Evolutionary conservation across 2,329 filamentous ascomycete species (phyloP), one percentile per base, ranked within the genome.

Genomic region (Mariannaea sp.): DNA sequence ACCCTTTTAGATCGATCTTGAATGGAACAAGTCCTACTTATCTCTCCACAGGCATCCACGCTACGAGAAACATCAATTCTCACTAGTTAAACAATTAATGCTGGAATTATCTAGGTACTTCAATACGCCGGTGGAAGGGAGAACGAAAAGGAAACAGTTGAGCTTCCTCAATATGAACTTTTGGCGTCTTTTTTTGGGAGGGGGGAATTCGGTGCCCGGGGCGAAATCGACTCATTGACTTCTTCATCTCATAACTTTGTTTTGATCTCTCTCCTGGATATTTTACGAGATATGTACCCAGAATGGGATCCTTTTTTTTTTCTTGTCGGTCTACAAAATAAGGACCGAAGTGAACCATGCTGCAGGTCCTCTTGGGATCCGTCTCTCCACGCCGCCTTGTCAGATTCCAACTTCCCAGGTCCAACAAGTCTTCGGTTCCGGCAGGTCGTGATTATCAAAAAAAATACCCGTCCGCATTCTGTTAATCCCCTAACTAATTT

Each of bases 1-100:
- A 46, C 38, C 33, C 29, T 47, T 52, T 46, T 33, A 36, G 32
- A 27, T 36, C 27, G 35, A 47, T 52, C 27, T 46, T 27, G 49
- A 52, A 46, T 52, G 42, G 49, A 52, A 52, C 49, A 17, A 45
- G 45, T 43, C 38, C 40, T 40, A n/a, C n/a, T n/a, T 42, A 39
- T 39, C 50, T 53, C 50, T 33, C 41, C 50, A 49, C 38, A n/a
- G 35, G 42, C 16, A 22, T 40, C 49, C 49, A 35, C 49, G 41
- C 41, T 40, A 41, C 49, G 49, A 42, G 27, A 35, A 49, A 42
- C 36, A 26, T 52, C 36, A 43, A 39, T 29, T 36, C 29, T 47
- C 29, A 27, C 19, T 41, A 24, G 5, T 24, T n/a, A n/a, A n/a
- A n/a, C n/a, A n/a, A n/a, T n/a, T n/a, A n/a, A n/a, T n/a, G n/a